These are phyloP conservation scores for Antitrichia curtipendula DNA, from an alignment of 225 moss, liverwort and hornwort genomes.

Conservation along the genomic window DNA sequence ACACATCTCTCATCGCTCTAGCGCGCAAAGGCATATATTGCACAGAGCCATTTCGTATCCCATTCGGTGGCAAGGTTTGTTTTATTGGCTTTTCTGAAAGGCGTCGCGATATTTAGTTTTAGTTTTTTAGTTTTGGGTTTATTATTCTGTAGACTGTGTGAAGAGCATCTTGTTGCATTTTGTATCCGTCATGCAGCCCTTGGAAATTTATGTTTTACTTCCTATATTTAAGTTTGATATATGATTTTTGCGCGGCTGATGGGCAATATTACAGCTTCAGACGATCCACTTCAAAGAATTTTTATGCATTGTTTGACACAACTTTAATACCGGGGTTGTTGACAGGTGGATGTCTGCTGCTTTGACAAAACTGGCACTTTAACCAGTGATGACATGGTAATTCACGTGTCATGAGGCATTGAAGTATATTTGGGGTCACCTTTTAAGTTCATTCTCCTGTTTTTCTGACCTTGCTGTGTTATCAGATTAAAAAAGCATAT, in stretches of 20 bases:
- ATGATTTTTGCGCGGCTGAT: background rate
- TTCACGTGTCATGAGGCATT: background rate
- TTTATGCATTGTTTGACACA: background rate
- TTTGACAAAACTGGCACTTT: conserved; percentile 98
- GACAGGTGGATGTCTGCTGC: conserved; percentile 96
- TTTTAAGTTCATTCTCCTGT: background rate
- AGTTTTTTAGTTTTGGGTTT: background rate
- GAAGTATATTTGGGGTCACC: background rate
- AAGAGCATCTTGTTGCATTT: background rate
- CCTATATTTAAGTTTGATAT: background rate
- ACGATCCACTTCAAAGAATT: background rate
- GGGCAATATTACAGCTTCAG: background rate
- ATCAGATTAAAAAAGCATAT: background rate
- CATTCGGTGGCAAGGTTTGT: conserved; percentile 95
- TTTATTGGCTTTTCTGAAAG: background rate
- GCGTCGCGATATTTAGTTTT: background rate
- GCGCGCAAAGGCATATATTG: conserved; percentile 91
- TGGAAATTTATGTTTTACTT: background rate
- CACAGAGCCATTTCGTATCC: conserved; percentile 97
- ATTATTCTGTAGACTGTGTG: background rate
- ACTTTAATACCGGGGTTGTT: background rate
- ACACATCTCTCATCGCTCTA: conserved; percentile 90
- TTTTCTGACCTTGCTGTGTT: background rate
- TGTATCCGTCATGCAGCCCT: background rate
- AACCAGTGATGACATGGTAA: conserved; percentile 98